phyloP scores from a whole-genome alignment of 169 alveolate genomes.

The Cytauxzoon felis region DNA sequence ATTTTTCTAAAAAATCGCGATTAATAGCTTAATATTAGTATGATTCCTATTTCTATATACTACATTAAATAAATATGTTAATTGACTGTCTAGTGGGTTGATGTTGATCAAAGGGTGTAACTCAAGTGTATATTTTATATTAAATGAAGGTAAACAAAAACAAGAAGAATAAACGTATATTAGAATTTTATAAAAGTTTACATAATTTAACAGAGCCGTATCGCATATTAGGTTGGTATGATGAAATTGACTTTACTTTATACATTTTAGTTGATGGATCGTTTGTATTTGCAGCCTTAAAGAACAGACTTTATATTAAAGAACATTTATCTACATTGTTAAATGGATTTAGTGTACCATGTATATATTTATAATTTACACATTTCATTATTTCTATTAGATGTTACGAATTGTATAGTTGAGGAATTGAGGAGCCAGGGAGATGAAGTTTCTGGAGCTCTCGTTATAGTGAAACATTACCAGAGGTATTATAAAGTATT shows the following conservation, averaged over 20 bases:
- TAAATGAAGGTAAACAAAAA: constrained; percentile 47
- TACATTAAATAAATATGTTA: not conserved
- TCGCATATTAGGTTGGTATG: constrained; percentile 51
- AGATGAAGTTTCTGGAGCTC: constrained; percentile 54
- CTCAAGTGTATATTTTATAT: not conserved
- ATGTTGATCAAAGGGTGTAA: not conserved
- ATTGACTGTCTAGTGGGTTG: not conserved
- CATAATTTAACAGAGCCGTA: constrained; percentile 51
- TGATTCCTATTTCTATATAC: not conserved
- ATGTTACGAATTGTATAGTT: constrained; percentile 41
- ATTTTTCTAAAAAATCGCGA: constrained; percentile 4
- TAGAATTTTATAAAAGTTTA: constrained; percentile 46
- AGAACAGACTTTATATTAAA: constrained; percentile 37
- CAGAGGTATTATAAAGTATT: constrained; percentile 20
- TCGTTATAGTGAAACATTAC: constrained; percentile 17
- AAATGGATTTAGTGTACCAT: constrained; percentile 24
- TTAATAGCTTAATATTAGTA: not conserved
- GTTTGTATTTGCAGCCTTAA: constrained; percentile 54
- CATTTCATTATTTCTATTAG: constrained; percentile 6
- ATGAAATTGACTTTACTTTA: not conserved
- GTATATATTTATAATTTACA: constrained; percentile 25
- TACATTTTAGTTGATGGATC: constrained; percentile 45
- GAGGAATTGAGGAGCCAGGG: constrained; percentile 55
- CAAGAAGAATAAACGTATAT: constrained; percentile 36
- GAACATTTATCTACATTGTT: constrained; percentile 36